Evolutionary conservation across 495 filamentous ascomycete species (phyloP).

Genomic region (Jackrogersella minutella): DNA sequence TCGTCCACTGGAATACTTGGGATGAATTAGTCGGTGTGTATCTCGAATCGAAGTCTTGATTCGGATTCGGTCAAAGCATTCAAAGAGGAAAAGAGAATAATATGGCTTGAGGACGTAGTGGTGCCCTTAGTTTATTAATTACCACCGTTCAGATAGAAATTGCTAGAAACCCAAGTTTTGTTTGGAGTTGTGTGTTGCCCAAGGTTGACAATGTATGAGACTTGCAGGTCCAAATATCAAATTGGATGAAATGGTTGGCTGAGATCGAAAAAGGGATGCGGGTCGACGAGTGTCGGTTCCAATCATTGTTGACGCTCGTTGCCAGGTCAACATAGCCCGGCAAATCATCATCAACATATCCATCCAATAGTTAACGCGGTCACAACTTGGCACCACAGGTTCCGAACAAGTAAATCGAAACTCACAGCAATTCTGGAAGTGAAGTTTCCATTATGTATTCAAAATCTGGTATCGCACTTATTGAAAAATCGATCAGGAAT

Average conservation of each 20-base stretch:
- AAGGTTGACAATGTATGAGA: conserved; percentile 28
- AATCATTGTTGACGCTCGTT: conserved; percentile 36
- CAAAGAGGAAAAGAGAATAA: conserved; percentile 2
- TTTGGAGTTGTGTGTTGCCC: conserved; percentile 21
- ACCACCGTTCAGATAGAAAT: neutral
- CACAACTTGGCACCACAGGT: conserved; percentile 12
- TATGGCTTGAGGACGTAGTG: neutral
- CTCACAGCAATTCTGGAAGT: no score
- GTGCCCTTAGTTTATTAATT: neutral
- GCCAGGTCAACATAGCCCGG: conserved; percentile 15
- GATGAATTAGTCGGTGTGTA: conserved; percentile 54
- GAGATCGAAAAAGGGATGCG: conserved; percentile 24
- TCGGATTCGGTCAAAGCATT: conserved; percentile 41
- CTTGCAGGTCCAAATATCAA: conserved; percentile 29
- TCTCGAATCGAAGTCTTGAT: conserved; percentile 49
- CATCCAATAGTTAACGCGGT: conserved; percentile 18
- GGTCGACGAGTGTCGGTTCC: conserved; percentile 11
- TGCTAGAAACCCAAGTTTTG: neutral
- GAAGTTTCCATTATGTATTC: neutral
- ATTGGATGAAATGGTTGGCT: conserved; percentile 30
- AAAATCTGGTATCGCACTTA: neutral
- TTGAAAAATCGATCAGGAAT: neutral
- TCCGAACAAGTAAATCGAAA: neutral
- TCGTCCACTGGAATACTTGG: conserved; percentile 48
- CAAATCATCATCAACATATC: neutral